Base-by-base conservation (phyloP, 148 eudicot genomes). In the Fagopyrum tataricum region DNA sequence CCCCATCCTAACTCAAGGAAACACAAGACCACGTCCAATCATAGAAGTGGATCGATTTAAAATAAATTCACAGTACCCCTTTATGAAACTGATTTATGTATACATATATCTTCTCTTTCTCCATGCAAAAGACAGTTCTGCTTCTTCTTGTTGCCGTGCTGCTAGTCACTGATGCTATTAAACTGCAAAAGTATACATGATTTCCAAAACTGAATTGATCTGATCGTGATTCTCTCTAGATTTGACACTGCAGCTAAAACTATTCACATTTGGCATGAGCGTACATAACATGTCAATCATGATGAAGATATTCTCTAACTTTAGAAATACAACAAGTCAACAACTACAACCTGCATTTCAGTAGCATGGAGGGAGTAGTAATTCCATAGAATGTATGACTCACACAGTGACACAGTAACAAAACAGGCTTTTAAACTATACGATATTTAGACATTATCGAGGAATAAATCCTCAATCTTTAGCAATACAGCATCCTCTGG, bases 51-150 rank as follows among this genome's bases (percentile, higher is more conserved):
- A 53, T n/a, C 89, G 94, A 80, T 48, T 14, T 48, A 1, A 51
- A 17, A 15, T 52, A 53, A 53, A 53, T 13, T n/a, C 59, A 5
- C 0, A 9, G 39, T 64, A 90, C 98, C 95, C 91, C 89, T 73
- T 73, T 77, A 69, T 80, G 78, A 79, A 94, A 94, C 71, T 77
- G 81, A 83, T 88, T 89, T 76, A 89, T 76, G 14, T 79, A 70
- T 55, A 94, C 73, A 83, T 94, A 91, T 70, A 94, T 84, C 85
- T 88, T 94, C 82, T 85, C 98, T 84, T 91, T 94, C 84, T 91
- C 98, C 92, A 94, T 82, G 51, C 62, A 72, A 79, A 94, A 85
- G 23, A 83, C 77, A 51, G 93, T 89, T 79, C 89, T 91, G 59
- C 90, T 88, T 83, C 87, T 94, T 73, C 79, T 67, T 74, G 78